Base-by-base conservation (phyloP, 2,329 filamentous ascomycete genomes). In the Cercospora brassicicola region DNA sequence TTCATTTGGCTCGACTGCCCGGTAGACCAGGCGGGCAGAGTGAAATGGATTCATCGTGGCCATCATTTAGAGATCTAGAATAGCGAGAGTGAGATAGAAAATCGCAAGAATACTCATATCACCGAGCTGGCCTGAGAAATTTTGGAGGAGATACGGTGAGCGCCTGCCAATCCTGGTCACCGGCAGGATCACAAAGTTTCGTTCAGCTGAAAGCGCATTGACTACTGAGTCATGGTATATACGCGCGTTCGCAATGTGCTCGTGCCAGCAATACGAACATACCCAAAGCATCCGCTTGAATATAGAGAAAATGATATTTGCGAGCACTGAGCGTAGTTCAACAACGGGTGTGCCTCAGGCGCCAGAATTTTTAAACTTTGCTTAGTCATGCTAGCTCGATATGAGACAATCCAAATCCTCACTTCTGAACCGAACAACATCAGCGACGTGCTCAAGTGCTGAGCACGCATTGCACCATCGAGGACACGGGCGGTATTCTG, bases 21-120 rank as follows among this genome's bases (percentile, higher is more conserved):
- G 79, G 72, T 82, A 83, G 59, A 79, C 66, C 1, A 83, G 78
- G 6, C 79, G 76, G 20, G 73, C 65, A 1, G 81, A 81, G 64
- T 70, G 72, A 70, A 81, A 82, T 3, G 76, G 73, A 56, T 79
- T 18, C 13, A 36, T 28, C 10, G n/a, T 62, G 8, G 59, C 23
- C 69, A 73, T 56, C 13, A 9, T 9, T 23, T 8, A 45, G 39
- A 28, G 4, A 13, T 10, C 31, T 23, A 20, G 30, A 23, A 7
- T 7, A 36, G 11, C 4, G 30, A n/a, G 10, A 20, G 7, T n/a
- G 55, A 18, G 6, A 20, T n/a, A 15, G 26, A 15, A n/a, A 18
- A 36, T 20, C 6, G 15, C 20, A n/a, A 18, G 7, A 5, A 33
- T 20, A 59, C 18, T 28, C 30, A 20, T 31, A 36, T 36, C 18